A percentile compares a stretch with the other conserved stretches of the same genome.
Conservation (phyloP, 495 filamentous ascomycete species). For the Tricharina praecox region DNA sequence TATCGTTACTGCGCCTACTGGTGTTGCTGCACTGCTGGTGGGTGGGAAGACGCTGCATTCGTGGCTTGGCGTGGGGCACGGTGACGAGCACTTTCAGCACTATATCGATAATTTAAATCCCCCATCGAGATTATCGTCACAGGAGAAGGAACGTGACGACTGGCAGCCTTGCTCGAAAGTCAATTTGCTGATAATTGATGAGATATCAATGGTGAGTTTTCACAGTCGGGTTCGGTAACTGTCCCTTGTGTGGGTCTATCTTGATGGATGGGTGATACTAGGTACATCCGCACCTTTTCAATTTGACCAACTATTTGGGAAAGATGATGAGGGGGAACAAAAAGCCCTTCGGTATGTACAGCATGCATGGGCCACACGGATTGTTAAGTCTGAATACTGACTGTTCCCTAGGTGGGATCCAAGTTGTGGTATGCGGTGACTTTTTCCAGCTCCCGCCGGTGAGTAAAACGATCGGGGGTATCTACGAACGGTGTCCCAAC, state of each 20-base stretch:
- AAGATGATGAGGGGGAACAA: not conserved
- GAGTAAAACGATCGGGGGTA: no score
- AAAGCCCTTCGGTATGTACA: conserved; percentile 15
- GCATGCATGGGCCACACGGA: no score
- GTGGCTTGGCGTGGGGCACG: conserved; percentile 16
- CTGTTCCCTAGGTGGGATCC: conserved; percentile 12
- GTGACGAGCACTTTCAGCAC: not conserved
- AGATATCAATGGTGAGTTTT: conserved; percentile 24
- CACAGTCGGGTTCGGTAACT: no score
- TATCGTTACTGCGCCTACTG: conserved; percentile 24
- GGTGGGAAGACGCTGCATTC: conserved; percentile 20
- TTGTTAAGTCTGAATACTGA: no score
- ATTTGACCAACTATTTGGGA: conserved; percentile 15
- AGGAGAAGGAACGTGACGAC: no score
- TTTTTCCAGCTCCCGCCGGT: conserved; percentile 27
- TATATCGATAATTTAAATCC: no score
- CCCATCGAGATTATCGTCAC: no score
- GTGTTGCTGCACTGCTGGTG: conserved; percentile 17
- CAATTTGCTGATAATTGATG: conserved; percentile 25
- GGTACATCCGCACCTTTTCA: conserved; percentile 22
- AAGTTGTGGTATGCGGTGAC: conserved; percentile 25
- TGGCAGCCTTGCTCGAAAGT: no score
- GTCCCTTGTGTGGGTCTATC: no score
- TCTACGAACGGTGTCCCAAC: no score
- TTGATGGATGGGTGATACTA: conserved; percentile 5